Evolutionary conservation across 495 filamentous ascomycete species (phyloP), one percentile per base, ranked within the genome.

Genomic region (Stereocaulon alpinum): DNA sequence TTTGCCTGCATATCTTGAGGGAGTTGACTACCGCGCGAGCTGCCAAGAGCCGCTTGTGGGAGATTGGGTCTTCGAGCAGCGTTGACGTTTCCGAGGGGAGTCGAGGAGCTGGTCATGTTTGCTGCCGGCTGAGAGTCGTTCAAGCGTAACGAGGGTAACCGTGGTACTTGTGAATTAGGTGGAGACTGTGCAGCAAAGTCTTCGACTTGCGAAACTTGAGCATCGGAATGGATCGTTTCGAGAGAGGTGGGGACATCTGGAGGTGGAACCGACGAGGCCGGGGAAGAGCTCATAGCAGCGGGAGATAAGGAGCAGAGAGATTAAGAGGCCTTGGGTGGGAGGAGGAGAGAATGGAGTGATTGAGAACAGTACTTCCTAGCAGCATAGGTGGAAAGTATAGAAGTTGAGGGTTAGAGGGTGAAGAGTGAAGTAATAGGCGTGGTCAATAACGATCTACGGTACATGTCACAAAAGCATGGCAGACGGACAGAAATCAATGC

Each of bases 1-100:
- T 85, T 91, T 40, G 84, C 87, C 74, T 87, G 81, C 61, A 96
- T 82, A 61, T 94, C 89, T 69, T 86, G 82, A 43, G 88, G 86
- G 22, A 93, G 72, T 32, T 78, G 77, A 55, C 77, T 78, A 6
- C 70, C 70, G 47, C 75, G 75, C 47, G 77, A 75, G 51, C 76
- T 78, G 42, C 82, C 81, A 66, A 84, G 75, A 11, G 81, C 79
- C 11, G 74, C 65, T 12, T 75, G 72, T 3, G 71, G 73, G n/a
- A 76, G 71, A 41, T 72, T 70, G 42, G 84, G 81, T 64, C 83
- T 78, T 57, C 89, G 82, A 24, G 88, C 89, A 53, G 86, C 89
- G 67, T 87, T 91, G 64, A 95, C 69, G 41, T 84, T 81, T n/a
- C 87, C 91, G 32, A 94, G 70, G 55, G 87, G 88, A 53, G 84